Conservation (phyloP, 2,329 filamentous ascomycete genomes). For the Microthyrium microscopicum region DNA sequence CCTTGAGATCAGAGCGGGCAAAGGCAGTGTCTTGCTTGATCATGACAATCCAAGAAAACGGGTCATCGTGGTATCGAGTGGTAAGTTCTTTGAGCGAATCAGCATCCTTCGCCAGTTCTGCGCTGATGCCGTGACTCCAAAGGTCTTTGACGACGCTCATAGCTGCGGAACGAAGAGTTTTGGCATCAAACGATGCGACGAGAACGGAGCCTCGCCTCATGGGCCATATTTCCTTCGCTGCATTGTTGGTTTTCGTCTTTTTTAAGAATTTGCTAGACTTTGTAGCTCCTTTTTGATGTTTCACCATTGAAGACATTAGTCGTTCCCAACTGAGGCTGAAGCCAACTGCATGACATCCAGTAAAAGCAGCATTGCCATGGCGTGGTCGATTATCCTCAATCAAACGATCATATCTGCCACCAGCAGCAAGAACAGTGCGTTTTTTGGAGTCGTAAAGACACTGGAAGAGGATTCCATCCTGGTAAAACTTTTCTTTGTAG, state of each 20-base stretch:
- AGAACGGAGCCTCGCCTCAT: constrained; percentile 62
- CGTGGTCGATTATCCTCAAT: constrained; percentile 70
- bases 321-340: constrained; percentile 84
- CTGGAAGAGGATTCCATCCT: constrained; percentile 73
- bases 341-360: constrained; percentile 61
- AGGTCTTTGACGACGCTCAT: constrained; percentile 62
- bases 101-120: constrained; percentile 70
- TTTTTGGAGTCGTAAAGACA: constrained; percentile 76
- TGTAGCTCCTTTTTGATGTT: constrained; percentile 28
- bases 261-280: constrained; percentile 40
- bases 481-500: constrained; percentile 82
- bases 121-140: constrained; percentile 71
- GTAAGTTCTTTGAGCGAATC: constrained; percentile 66
- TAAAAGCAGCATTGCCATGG: constrained; percentile 30
- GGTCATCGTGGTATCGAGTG: constrained; percentile 57
- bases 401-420: constrained; percentile 79
- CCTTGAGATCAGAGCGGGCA: constrained; percentile 46
- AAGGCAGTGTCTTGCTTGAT: constrained; percentile 56
- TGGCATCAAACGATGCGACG: constrained; percentile 70
- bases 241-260: constrained; percentile 38
- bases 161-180: constrained; percentile 57
- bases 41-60: constrained; percentile 74
- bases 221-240: constrained; percentile 26
- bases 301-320: constrained; percentile 45
- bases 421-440: constrained; percentile 74